Evolutionary conservation across 2,329 filamentous ascomycete genomes (phyloP), one percentile per base, ranked within the genome.

Genomic region (Stromatinia cepivora): DNA sequence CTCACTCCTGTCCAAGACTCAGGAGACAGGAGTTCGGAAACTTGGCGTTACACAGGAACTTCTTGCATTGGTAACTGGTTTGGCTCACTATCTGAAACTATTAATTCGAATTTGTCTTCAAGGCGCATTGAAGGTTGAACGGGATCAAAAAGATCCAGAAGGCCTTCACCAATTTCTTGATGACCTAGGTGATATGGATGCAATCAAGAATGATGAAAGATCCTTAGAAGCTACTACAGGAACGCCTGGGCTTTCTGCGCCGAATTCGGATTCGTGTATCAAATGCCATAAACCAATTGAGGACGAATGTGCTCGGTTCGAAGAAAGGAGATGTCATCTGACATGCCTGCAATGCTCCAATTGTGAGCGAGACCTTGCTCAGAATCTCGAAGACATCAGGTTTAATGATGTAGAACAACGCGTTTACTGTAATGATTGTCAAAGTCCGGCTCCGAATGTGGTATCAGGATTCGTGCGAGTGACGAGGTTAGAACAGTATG

Each of bases 81-180:
- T 99, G 65, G 95, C 95, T 25, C 95, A 99, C 80, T 99, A 99
- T 78, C 87, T 99, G 67, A 99, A 99, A 80, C 90, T 99, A 46
- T 87, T 99, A 70, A 99, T 99, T 76, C 89, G 95, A 63, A 99
- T 99, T 75, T 97, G 95, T 78, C 86, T 99, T 39, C 96, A 98
- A 79, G 95, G 94, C 45, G 91, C 95, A 9, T 83, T 99, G 59
- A 94, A 93, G 76, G 86, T 98, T 52, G 95, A 99, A 80, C 90
- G 93, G 69, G 94, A 98, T 76, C 90, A 89, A 62, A 84, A 86
- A 66, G 90, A 86, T 39, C 84, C 91, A 1, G 89, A 91, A 72
- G 93, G 92, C 15, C 83, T 99, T 34, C 90, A 92, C 76, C 85
- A 87, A 66, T 97, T 99, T 79, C 85, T 99, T 58, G 88, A 92